These are phyloP conservation scores for Ceratobasidium sp. DNA, from an alignment of 1,284 basidiomycete genomes.

Conservation along the genomic window DNA sequence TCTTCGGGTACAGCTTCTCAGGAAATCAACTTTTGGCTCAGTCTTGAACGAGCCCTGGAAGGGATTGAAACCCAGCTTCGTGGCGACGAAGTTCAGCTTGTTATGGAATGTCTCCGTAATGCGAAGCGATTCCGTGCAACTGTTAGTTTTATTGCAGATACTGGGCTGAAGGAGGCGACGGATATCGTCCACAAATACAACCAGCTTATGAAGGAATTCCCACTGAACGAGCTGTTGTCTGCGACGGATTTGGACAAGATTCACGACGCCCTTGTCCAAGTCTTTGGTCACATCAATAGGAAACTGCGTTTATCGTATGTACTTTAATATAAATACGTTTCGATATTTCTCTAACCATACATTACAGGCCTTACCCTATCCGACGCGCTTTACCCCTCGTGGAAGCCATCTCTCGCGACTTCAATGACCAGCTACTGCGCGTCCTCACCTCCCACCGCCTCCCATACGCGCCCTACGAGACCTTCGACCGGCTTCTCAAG, in stretches of 20 bases:
- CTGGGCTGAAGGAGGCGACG: constrained; percentile 92
- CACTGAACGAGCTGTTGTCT: constrained; percentile 93
- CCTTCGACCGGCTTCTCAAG: constrained; percentile 87
- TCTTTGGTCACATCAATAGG: constrained; percentile 95
- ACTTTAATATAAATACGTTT: background rate
- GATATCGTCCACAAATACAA: constrained; percentile 97
- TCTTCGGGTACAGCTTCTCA: constrained; percentile 95
- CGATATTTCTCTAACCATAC: background rate
- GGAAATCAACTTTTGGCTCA: constrained; percentile 99
- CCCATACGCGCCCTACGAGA: constrained; percentile 93
- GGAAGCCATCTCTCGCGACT: constrained; percentile 97
- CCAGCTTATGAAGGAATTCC: constrained; percentile 98
- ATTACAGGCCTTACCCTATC: constrained; percentile 84
- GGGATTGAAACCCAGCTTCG: constrained; percentile 92
- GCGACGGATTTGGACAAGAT: constrained; percentile 97
- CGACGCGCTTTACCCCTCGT: constrained; percentile 95
- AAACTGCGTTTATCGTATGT: constrained; percentile 86
- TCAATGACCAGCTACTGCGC: constrained; percentile 93
- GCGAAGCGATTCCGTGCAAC: constrained; percentile 98
- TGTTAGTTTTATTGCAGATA: constrained; percentile 97
- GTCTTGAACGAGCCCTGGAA: constrained; percentile 92
- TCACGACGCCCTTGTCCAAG: constrained; percentile 86
- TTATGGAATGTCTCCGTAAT: constrained; percentile 94
- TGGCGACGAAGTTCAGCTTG: constrained; percentile 93
- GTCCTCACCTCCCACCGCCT: constrained; percentile 91